phyloP scores from a whole-genome alignment of 140 eudicot species.

The Erigeron philadelphicus region DNA sequence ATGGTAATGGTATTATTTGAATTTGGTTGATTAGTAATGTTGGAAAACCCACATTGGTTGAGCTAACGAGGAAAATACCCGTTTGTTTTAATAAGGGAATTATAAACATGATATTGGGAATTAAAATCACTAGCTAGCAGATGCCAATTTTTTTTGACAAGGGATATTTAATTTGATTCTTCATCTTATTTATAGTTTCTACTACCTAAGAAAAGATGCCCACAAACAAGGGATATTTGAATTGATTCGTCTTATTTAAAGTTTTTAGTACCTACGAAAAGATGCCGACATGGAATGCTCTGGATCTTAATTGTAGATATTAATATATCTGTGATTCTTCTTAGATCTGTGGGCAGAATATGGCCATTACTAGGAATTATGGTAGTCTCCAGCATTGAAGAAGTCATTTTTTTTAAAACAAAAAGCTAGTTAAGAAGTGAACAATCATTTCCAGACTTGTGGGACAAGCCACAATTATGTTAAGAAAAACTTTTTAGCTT shows the following conservation, averaged over 20 bases:
- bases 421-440: neutral
- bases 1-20: conserved; percentile 6
- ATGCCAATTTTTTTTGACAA: neutral
- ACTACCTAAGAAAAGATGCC: neutral
- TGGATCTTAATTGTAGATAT: neutral
- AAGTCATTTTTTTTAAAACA: neutral
- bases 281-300: neutral
- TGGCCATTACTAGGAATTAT: conserved; percentile 1
- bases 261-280: neutral
- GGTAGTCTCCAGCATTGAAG: conserved; percentile 9
- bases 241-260: neutral
- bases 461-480: neutral
- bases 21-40: conserved; percentile 4
- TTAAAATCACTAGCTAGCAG: conserved; percentile 1
- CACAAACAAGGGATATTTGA: neutral
- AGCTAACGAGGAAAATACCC: neutral
- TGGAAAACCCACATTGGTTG: neutral
- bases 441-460: neutral
- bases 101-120: neutral
- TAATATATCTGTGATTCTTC: conserved; percentile 5
- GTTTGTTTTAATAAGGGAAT: too few species aligned
- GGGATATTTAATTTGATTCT: conserved; percentile 3
- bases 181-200: neutral
- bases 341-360: neutral
- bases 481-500: neutral